These are phyloP conservation scores for Zygotorulaspora chibaensis DNA, from an alignment of 805 yeast species.

Conservation along the genomic window DNA sequence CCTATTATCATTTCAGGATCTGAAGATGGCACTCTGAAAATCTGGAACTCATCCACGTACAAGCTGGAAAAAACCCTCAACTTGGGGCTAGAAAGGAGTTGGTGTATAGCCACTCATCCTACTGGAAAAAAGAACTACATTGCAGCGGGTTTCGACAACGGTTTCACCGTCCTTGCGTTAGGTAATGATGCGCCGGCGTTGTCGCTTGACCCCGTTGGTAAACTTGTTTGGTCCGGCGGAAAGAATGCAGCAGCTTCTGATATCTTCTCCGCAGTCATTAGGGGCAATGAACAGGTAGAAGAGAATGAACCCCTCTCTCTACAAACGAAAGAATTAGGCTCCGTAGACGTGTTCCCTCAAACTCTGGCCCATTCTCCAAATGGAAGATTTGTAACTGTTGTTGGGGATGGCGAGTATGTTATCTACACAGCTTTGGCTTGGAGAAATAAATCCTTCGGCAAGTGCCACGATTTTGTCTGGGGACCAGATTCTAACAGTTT, in stretches of 20 bases:
- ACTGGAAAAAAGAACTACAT: slow-evolving; percentile 63
- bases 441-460: slow-evolving; percentile 93
- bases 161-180: slow-evolving; percentile 78
- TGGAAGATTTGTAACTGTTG: slow-evolving; percentile 93
- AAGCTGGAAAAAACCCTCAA: slow-evolving; percentile 88
- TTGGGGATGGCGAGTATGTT: slow-evolving; percentile 97
- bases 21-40: slow-evolving; percentile 89
- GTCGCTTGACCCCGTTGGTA: slow-evolving; percentile 91
- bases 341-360: slow-evolving; percentile 89
- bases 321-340: slow-evolving; percentile 87
- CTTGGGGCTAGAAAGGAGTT: slow-evolving; percentile 89
- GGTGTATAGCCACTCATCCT: slow-evolving; percentile 83
- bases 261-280: slow-evolving; percentile 76
- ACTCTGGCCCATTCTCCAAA: slow-evolving; percentile 89
- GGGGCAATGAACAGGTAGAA: slow-evolving; percentile 58
- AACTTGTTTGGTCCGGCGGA: slow-evolving; percentile 71
- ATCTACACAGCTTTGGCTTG: slow-evolving; percentile 96
- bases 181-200: slow-evolving; percentile 94
- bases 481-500: slow-evolving; percentile 82
- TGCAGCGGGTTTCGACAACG: slow-evolving; percentile 94
- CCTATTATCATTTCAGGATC: slow-evolving; percentile 94
- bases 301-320: slow-evolving; percentile 80
- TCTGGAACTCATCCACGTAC: slow-evolving; percentile 94
- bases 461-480: slow-evolving; percentile 91
- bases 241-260: slow-evolving; percentile 67